A percentile compares a stretch with the other conserved stretches of the same genome.
Evolutionary conservation across 2,329 filamentous ascomycete species (phyloP).

Genomic region (Aureobasidium mangrovei): DNA sequence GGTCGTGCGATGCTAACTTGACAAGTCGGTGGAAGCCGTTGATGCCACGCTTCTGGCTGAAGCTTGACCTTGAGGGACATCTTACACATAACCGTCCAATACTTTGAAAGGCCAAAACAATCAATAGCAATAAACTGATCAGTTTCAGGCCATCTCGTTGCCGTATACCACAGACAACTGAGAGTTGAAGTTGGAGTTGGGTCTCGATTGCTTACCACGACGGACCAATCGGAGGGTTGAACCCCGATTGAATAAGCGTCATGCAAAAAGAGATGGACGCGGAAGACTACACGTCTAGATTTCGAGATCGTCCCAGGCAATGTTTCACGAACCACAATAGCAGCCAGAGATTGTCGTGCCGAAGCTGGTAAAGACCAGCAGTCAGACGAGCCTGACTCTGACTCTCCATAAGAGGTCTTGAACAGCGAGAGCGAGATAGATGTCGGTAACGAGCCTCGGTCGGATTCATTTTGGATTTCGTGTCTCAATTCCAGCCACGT

Average conservation of each 20-base stretch:
- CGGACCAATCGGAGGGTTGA: neutral
- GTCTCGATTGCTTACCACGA: neutral
- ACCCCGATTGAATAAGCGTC: neutral
- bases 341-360: neutral
- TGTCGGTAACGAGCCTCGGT: neutral
- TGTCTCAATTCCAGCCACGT: conserved; percentile 9
- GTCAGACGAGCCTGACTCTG: conserved; percentile 6
- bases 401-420: neutral
- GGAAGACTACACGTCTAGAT: neutral
- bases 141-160: too few species aligned
- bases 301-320: neutral
- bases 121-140: neutral
- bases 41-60: neutral
- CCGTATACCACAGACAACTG: too few species aligned
- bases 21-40: conserved; percentile 13
- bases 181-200: neutral
- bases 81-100: conserved; percentile 5
- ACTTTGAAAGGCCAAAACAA: conserved; percentile 3
- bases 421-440: conserved; percentile 5
- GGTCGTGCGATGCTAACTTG: conserved; percentile 9
- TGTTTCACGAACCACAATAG: neutral
- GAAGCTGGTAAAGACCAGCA: neutral
- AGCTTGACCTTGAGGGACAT: neutral
- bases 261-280: neutral
- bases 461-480: neutral